Base-by-base conservation (phyloP, 2,329 filamentous ascomycete genomes). In the Aspergillus latus region DNA sequence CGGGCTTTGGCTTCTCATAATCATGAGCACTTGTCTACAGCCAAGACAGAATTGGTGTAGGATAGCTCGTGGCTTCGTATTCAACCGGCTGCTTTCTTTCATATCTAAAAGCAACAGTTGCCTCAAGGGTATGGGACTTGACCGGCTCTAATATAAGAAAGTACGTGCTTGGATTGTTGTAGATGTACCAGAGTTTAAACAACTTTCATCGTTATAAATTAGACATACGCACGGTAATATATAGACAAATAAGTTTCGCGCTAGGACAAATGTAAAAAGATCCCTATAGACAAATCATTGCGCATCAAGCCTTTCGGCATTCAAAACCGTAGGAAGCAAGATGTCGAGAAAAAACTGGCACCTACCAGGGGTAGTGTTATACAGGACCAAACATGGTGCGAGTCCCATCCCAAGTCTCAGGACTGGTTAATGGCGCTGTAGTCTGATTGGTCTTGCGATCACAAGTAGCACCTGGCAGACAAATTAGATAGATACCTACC, bases 321-420 rank as follows among this genome's bases (percentile, higher is more conserved):
- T 57, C 54, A 55, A 58, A 52, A 57, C 56, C 56, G 45, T 53
- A 56, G 58, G 57, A 56, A 54, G 64, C 58, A 58, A 59, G 58
- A 64, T 56, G 62, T 63, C 59, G 58, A 61, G 57, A 61, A 58
- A 62, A 57, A 65, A 21, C 61, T 58, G 65, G 67, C 71, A 73
- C 70, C 70, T 73, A 73, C 70, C 68, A 71, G 60, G 62, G 68
- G 69, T 64, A 72, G 68, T 65, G 61, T 67, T 64, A 63, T 70
- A 67, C 67, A 64, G 61, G 60, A 56, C 56, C 62, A 64, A 59
- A 42, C 62, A 53, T 60, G 57, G 34, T 37, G 34, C 34, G 34
- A 37, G 11, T 37, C 34, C 34, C 4, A 37, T 13, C 2, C 3
- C 34, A 37, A 37, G 34, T 11, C 1, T 37, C 7, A 37, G 10